Base-by-base conservation (phyloP, 75 land plant genomes). In the Selaginella moellendorffii region DNA sequence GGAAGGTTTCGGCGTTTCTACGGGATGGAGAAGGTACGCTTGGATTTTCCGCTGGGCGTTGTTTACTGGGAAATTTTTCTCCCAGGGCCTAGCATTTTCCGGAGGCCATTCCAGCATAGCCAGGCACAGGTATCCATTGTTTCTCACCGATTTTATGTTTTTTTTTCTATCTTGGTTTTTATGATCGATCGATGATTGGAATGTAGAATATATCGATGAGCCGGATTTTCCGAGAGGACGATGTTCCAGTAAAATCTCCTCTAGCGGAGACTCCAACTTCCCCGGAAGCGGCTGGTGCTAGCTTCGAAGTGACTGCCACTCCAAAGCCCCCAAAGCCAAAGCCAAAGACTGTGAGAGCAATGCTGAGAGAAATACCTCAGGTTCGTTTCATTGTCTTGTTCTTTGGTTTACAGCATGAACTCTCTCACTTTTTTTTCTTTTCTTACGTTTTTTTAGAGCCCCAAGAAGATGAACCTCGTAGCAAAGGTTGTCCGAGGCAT, bases 401-500 rank as follows among this genome's bases (percentile, higher is more conserved):
- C 10, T 36, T 5, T 36, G 46, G 5, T 5, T 36, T 5, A 5
- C 10, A 5, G 46, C 14, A 36, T 36, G 46, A 5, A 36, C 14
- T 5, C 14, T 5, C 14, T 5, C 14, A 36, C 14, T 5, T 36
- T 5, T 36, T 5, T 36, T 36, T 5, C 46, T 36, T 36, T 36
- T 5, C 46, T 17, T 31, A 65, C 18, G 30, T 75, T 0, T 27
- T 69, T 72, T 36, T 65, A 92, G 97, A 92, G 97, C 70, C 97
- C 96, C 8, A 88, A 85, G 77, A 92, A 92, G 76, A 72, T 92
- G 42, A 92, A 92, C 73, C 66, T 92, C 68, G 96, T 88, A 54
- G 97, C 96, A 27, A 80, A 69, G 24, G 73, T 92, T 36, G 90
- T 92, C 30, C 84, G 97, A 29, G 97, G 97, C 54, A 92, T 92